Conservation (phyloP, 2,329 filamentous ascomycete species). For the Xylaria sp. region DNA sequence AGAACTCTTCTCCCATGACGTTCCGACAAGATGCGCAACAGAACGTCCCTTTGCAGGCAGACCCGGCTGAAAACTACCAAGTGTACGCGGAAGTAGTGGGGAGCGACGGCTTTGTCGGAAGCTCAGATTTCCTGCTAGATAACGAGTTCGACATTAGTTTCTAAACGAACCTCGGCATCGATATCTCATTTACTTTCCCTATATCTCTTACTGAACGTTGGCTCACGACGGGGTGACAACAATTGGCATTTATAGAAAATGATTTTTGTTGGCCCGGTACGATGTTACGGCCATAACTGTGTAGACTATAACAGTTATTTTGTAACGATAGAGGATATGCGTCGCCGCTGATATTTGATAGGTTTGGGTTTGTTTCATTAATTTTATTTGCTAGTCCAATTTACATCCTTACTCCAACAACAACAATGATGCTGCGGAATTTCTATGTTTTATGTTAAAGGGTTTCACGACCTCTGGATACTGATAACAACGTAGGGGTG, state of each 20-base stretch:
- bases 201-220: background rate
- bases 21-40: conserved; percentile 9
- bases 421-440: background rate
- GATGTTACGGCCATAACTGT: background rate
- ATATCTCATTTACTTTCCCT: background rate
- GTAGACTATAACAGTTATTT: background rate
- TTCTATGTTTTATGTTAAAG: no score
- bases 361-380: background rate
- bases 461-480: no score
- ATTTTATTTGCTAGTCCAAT: background rate
- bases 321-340: background rate
- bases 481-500: no score
- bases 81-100: background rate
- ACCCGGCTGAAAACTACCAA: background rate
- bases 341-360: background rate
- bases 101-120: background rate
- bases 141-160: background rate
- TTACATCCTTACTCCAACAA: background rate
- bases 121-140: background rate
- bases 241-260: background rate
- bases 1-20: background rate
- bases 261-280: background rate
- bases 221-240: background rate
- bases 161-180: background rate
- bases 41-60: background rate